A percentile compares a stretch with the other conserved stretches of the same genome.
Evolutionary conservation across 2,329 filamentous ascomycete species (phyloP).

Genomic region (Cercospora zeae-maydis): DNA sequence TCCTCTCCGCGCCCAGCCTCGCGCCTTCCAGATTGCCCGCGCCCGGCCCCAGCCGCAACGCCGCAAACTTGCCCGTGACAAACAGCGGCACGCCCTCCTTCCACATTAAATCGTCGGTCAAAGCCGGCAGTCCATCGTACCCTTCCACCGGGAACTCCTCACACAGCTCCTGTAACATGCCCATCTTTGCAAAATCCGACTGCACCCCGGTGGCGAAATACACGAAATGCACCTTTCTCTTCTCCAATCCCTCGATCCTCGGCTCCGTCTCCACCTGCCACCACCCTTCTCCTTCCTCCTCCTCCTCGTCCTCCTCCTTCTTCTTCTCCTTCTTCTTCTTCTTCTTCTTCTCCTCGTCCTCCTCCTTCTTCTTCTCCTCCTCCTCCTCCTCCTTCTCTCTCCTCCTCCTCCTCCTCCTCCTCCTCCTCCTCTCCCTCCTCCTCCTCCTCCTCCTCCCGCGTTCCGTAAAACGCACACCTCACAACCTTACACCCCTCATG

Average conservation of each 20-base stretch:
- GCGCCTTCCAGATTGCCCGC: constrained; percentile 72
- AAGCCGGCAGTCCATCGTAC: constrained; percentile 64
- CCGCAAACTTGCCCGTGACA: constrained; percentile 64
- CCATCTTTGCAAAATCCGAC: constrained; percentile 58
- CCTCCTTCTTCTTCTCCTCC: constrained; percentile 27
- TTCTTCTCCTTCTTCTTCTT: constrained; percentile 16
- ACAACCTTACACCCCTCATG: constrained; percentile 30
- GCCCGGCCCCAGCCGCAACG: constrained; percentile 65
- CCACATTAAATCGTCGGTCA: constrained; percentile 77
- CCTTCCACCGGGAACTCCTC: constrained; percentile 58
- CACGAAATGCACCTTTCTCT: constrained; percentile 56
- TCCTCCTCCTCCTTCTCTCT: not conserved
- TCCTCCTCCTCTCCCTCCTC: constrained; percentile 50
- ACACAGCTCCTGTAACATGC: constrained; percentile 59
- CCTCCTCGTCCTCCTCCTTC: constrained; percentile 30
- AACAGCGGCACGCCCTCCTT: constrained; percentile 68
- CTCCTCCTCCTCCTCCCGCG: not conserved
- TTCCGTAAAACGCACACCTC: not conserved
- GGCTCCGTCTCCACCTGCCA: constrained; percentile 56
- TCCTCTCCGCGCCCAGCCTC: constrained; percentile 67
- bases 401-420: constrained; percentile 47
- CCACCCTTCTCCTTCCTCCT: constrained; percentile 38
- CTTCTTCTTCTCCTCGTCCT: constrained; percentile 31
- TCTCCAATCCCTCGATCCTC: constrained; percentile 47
- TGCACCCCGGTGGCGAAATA: constrained; percentile 73